Conservation (phyloP, 805 yeast genomes). For the Schwanniomyces yamadae region DNA sequence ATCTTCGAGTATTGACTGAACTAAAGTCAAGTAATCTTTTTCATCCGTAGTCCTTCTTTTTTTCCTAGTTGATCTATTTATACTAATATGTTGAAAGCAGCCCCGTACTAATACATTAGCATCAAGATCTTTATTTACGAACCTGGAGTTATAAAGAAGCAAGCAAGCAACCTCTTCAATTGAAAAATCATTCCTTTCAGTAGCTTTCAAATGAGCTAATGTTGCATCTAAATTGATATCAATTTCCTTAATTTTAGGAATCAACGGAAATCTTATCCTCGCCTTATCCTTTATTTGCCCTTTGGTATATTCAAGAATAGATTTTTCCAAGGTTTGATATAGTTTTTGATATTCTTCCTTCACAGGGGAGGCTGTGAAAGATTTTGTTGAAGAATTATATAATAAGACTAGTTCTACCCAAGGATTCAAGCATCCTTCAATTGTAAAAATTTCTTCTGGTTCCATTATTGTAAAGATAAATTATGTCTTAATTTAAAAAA, state of each 20-base stretch:
- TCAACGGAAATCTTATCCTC: too few species aligned
- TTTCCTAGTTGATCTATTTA: too few species aligned
- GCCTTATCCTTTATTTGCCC: too few species aligned
- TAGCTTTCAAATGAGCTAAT: too few species aligned
- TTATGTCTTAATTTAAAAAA: background rate
- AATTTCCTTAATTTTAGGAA: too few species aligned
- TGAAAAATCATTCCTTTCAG: too few species aligned
- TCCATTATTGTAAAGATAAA: background rate
- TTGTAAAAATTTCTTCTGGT: background rate
- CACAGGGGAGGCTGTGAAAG: background rate
- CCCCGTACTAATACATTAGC: too few species aligned
- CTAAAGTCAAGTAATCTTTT: too few species aligned
- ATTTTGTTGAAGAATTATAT: background rate
- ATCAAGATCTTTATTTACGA: background rate
- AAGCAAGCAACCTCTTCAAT: background rate
- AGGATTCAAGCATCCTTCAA: conserved; percentile 3
- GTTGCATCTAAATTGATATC: too few species aligned
- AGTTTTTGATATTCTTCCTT: background rate
- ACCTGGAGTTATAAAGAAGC: background rate
- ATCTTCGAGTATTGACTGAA: too few species aligned
- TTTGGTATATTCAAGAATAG: background rate
- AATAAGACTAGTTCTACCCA: background rate
- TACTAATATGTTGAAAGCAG: too few species aligned
- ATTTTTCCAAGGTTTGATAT: background rate
- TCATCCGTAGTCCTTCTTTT: too few species aligned